Evolutionary conservation across 305 asterid species (phyloP).

Genomic region (Nicotiana rustica): DNA sequence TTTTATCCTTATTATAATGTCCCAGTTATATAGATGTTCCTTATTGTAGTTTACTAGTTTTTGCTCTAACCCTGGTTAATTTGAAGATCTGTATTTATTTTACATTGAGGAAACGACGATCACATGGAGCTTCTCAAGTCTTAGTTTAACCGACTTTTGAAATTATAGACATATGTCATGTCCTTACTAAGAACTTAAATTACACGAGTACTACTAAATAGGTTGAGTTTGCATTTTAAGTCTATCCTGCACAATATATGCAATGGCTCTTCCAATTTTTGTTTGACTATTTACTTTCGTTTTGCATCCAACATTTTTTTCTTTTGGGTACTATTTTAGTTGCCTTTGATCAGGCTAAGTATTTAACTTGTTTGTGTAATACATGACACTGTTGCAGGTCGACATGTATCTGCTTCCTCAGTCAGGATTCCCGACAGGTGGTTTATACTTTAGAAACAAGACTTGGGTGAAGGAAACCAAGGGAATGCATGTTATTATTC

Average conservation of each 20-base stretch:
- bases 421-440: conserved; percentile 92
- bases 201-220: too few species aligned
- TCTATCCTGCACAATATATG: not conserved
- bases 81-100: too few species aligned
- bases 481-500: conserved; percentile 88
- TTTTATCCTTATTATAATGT: too few species aligned
- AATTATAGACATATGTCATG: too few species aligned
- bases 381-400: conserved; percentile 62
- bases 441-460: conserved; percentile 91
- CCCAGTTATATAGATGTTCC: too few species aligned
- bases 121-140: too few species aligned
- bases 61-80: too few species aligned
- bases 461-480: conserved; percentile 92
- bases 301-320: not conserved
- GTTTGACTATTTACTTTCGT: not conserved
- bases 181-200: too few species aligned
- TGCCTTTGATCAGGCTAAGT: conserved; percentile 22
- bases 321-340: conserved; percentile 5
- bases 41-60: too few species aligned
- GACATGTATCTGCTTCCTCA: conserved; percentile 93
- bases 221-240: too few species aligned
- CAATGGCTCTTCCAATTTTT: not conserved
- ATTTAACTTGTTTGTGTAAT: conserved; percentile 9
- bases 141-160: too few species aligned
- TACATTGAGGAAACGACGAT: too few species aligned